Conservation (phyloP, 371 early-diverging fungal genomes). For the Rhizopus sp. region DNA sequence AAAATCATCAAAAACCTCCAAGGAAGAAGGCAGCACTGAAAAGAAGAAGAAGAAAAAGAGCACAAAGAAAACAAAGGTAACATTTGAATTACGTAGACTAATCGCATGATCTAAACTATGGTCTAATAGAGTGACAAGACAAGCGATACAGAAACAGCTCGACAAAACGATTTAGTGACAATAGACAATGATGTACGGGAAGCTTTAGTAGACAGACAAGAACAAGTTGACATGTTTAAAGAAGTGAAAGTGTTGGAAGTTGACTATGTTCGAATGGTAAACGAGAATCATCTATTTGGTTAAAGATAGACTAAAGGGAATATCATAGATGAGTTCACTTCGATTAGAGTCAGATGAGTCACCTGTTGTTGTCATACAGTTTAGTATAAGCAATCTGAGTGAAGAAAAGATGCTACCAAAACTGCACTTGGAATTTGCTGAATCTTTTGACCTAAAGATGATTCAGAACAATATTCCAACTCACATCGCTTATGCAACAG, state of each 20-base stretch:
- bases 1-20: constrained; percentile 6
- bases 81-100: too few relatives aligned
- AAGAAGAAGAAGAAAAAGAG: constrained; percentile 31
- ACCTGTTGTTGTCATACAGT: constrained; percentile 17
- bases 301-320: neutral
- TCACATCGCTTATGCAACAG: constrained; percentile 30
- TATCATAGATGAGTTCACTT: constrained; percentile 15
- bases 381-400: constrained; percentile 25
- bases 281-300: neutral
- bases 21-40: constrained; percentile 11
- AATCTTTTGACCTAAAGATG: constrained; percentile 40
- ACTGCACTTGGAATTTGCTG: constrained; percentile 31
- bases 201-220: constrained; percentile 18
- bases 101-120: too few relatives aligned
- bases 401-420: constrained; percentile 28
- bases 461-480: constrained; percentile 20
- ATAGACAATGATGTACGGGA: constrained; percentile 20
- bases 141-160: constrained; percentile 18
- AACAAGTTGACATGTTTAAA: constrained; percentile 4
- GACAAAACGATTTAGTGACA: constrained; percentile 15
- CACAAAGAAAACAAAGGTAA: constrained; percentile 12
- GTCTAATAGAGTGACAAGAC: too few relatives aligned
- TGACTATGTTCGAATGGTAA: constrained; percentile 35
- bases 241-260: constrained; percentile 18
- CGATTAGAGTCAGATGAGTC: constrained; percentile 10